These are phyloP conservation scores for Metschnikowia arizonensis DNA, from an alignment of 805 yeast species.

Conservation along the genomic window DNA sequence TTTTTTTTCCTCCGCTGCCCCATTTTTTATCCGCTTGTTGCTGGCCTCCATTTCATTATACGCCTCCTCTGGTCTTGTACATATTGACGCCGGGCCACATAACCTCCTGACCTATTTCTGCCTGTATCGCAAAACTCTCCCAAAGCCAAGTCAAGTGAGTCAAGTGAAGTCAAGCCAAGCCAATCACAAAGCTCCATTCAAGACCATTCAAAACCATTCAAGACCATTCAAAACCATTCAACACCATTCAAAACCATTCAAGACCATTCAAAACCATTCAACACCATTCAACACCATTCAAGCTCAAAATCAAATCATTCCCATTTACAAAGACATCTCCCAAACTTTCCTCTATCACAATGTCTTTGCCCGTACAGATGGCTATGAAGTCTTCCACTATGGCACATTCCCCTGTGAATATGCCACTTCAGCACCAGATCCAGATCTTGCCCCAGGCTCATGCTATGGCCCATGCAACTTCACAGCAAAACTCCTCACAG, in stretches of 20 bases:
- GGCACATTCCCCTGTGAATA: conserved; percentile 12
- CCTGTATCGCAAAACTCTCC: neutral
- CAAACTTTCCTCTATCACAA: neutral
- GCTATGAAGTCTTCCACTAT: conserved; percentile 18
- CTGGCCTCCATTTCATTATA: neutral
- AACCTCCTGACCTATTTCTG: neutral
- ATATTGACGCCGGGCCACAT: neutral
- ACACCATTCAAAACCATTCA: no score
- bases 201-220: no score
- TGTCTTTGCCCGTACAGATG: conserved; percentile 22
- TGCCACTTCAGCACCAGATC: conserved; percentile 18
- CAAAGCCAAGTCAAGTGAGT: no score
- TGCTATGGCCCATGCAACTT: conserved; percentile 13
- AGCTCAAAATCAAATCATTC: no score
- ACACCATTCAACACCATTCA: no score
- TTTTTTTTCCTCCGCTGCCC: neutral
- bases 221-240: no score
- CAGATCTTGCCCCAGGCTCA: conserved; percentile 19
- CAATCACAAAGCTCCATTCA: no score
- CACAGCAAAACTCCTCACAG: conserved; percentile 8
- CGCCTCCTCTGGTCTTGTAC: neutral
- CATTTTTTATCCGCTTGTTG: neutral
- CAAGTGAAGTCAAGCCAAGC: no score
- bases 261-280: no score
- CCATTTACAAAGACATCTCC: no score